Percentiles rank a stretch among this genome's conserved stretches.
phyloP scores from a whole-genome alignment of 352 stramenopile genomes.

The Globisporangium heterothallicum region DNA sequence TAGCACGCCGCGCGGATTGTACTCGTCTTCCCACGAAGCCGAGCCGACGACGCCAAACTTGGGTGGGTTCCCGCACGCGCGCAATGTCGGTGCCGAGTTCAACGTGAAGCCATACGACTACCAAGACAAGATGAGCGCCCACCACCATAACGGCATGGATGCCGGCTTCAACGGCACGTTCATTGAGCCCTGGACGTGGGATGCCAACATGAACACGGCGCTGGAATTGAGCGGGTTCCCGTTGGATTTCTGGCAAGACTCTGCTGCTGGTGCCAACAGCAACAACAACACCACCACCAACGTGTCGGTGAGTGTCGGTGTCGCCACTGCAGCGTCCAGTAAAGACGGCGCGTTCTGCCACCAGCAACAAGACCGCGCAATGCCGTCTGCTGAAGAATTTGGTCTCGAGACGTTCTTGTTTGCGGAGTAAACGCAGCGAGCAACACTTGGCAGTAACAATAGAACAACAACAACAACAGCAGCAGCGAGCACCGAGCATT shows the following conservation, averaged over 20 bases:
- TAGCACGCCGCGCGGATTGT: conserved; percentile 21
- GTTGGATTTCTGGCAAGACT: conserved; percentile 53
- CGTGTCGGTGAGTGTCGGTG: conserved; percentile 17
- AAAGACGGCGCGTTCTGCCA: conserved; percentile 28
- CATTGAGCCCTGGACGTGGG: conserved; percentile 63
- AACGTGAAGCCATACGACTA: conserved; percentile 36
- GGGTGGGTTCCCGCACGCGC: conserved; percentile 28
- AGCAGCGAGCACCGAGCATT: no score
- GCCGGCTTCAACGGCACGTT: conserved; percentile 38
- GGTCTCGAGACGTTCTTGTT: conserved; percentile 66
- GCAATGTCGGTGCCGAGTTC: conserved; percentile 9
- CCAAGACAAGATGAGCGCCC: conserved; percentile 1
- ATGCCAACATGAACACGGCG: conserved; percentile 36
- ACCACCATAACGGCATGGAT: conserved; percentile 16
- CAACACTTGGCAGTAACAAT: conserved; percentile 4
- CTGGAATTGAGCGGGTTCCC: conserved; percentile 40
- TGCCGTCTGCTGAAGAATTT: conserved; percentile 52
- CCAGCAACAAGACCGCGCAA: conserved; percentile 29
- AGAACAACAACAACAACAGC: neutral
- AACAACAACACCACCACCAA: conserved; percentile 13
- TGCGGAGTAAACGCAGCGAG: conserved; percentile 32
- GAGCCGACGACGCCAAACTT: conserved; percentile 13
- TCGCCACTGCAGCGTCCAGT: neutral
- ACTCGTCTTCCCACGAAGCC: conserved; percentile 12
- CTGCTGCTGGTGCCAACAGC: conserved; percentile 7